A percentile compares a stretch with the other conserved stretches of the same genome.
phyloP scores from a whole-genome alignment of 108 stramenopile genomes.

The Conticribra weissflogii region DNA sequence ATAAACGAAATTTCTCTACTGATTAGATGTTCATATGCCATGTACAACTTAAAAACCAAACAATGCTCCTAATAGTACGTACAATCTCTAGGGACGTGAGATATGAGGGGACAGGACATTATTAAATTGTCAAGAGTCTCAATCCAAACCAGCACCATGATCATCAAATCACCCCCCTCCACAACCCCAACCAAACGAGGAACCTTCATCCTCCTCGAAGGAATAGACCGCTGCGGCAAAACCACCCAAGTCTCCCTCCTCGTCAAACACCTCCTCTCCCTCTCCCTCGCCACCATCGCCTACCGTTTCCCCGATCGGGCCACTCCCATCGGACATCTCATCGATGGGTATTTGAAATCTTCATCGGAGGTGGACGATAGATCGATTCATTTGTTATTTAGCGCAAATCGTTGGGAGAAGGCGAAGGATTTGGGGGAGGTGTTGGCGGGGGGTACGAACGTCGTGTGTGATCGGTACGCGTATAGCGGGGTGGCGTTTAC shows the following conservation, averaged over 20 bases:
- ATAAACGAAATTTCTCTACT: too few relatives aligned
- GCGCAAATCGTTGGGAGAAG: conserved; percentile 99
- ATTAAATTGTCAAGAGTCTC: too few relatives aligned
- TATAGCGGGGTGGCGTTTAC: conserved; percentile 98
- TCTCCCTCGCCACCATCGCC: conserved; percentile 70
- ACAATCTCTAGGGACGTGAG: too few relatives aligned
- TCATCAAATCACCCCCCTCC: neutral
- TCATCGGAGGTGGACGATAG: conserved; percentile 89
- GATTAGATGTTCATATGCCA: too few relatives aligned
- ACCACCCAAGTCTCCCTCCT: conserved; percentile 89
- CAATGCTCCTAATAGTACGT: too few relatives aligned
- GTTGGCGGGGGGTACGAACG: conserved; percentile 68
- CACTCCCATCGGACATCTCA: conserved; percentile 88
- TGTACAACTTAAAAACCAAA: too few relatives aligned
- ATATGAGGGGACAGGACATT: too few relatives aligned
- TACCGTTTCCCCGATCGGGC: conserved; percentile 86
- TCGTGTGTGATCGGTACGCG: conserved; percentile 97
- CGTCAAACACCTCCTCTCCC: conserved; percentile 57
- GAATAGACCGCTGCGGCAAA: conserved; percentile 99
- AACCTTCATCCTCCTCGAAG: conserved; percentile 98
- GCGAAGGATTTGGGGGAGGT: conserved; percentile 57
- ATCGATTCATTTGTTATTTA: conserved; percentile 97
- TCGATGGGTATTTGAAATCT: conserved; percentile 89
- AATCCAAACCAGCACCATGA: conserved; percentile 1
- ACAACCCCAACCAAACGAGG: conserved; percentile 60